Evolutionary conservation across 345 rosid species (phyloP).

Genomic region (Viola odorata): DNA sequence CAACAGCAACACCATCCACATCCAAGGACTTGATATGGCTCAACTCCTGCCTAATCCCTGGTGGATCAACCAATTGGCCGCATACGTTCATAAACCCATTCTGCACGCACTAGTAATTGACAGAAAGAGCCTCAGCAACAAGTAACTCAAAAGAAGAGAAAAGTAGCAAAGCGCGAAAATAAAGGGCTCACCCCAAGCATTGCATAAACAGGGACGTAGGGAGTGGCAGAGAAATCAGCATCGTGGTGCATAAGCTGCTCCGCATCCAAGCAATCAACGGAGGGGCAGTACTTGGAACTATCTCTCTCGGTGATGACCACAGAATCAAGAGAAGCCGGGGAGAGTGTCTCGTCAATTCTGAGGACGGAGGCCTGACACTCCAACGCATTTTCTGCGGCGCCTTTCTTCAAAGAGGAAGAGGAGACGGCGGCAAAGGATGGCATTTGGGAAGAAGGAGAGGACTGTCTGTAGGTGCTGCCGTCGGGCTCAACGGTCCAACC

Average conservation of each 20-base stretch:
- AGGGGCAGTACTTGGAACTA: constrained; percentile 40
- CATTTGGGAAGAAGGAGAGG: constrained; percentile 40
- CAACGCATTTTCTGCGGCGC: constrained; percentile 52
- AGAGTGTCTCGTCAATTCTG: constrained; percentile 71
- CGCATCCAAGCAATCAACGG: constrained; percentile 77
- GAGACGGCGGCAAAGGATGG: background rate
- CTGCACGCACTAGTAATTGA: constrained; percentile 24
- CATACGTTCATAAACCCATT: constrained; percentile 59
- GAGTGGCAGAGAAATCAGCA: constrained; percentile 50
- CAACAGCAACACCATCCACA: constrained; percentile 72
- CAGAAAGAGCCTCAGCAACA: background rate
- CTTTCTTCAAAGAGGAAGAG: constrained; percentile 32
- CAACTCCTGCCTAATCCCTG: constrained; percentile 63
- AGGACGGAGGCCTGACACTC: constrained; percentile 50
- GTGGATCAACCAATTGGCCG: constrained; percentile 73
- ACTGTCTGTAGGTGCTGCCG: constrained; percentile 75
- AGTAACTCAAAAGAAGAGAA: background rate
- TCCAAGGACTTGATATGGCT: constrained; percentile 66
- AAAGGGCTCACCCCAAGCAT: constrained; percentile 65
- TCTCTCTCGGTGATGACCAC: constrained; percentile 74
- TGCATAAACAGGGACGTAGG: constrained; percentile 70
- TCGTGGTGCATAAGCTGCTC: constrained; percentile 82
- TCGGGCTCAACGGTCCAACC: constrained; percentile 97
- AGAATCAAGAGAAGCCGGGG: constrained; percentile 82
- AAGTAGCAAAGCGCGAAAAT: background rate